Conservation (phyloP, 2,329 filamentous ascomycete species). For the Microcyclosporella mali region DNA sequence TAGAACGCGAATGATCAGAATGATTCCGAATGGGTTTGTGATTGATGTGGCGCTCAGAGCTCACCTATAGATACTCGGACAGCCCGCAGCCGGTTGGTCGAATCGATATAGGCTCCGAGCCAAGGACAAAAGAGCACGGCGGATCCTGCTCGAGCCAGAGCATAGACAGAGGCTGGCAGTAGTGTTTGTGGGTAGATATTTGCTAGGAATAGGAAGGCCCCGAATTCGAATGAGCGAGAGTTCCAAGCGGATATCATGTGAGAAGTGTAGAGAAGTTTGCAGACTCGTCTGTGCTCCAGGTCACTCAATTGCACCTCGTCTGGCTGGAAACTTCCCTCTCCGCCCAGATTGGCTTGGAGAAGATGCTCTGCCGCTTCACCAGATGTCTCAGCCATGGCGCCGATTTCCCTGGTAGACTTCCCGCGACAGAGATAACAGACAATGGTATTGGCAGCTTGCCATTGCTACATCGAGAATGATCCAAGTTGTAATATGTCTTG, state of each 20-base stretch:
- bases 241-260: slow-evolving; percentile 48
- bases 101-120: slow-evolving; percentile 57
- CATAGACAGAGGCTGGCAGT: slow-evolving; percentile 63
- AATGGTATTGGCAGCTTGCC: no score
- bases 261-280: slow-evolving; percentile 37
- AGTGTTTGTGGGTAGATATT: slow-evolving; percentile 49
- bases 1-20: slow-evolving; percentile 10
- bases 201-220: slow-evolving; percentile 45
- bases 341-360: background rate
- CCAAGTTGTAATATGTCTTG: no score
- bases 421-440: no score
- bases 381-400: background rate
- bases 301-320: background rate
- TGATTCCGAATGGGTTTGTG: background rate
- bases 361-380: slow-evolving; percentile 2
- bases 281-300: background rate
- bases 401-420: background rate
- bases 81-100: slow-evolving; percentile 34
- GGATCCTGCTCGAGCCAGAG: slow-evolving; percentile 52
- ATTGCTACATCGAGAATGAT: no score
- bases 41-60: no score
- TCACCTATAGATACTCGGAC: slow-evolving; percentile 37
- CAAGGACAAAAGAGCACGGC: slow-evolving; percentile 54
- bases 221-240: slow-evolving; percentile 45
- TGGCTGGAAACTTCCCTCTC: background rate